These are phyloP conservation scores for Naematelia aurantialba DNA, from an alignment of 768 basidiomycete species.

Conservation along the genomic window DNA sequence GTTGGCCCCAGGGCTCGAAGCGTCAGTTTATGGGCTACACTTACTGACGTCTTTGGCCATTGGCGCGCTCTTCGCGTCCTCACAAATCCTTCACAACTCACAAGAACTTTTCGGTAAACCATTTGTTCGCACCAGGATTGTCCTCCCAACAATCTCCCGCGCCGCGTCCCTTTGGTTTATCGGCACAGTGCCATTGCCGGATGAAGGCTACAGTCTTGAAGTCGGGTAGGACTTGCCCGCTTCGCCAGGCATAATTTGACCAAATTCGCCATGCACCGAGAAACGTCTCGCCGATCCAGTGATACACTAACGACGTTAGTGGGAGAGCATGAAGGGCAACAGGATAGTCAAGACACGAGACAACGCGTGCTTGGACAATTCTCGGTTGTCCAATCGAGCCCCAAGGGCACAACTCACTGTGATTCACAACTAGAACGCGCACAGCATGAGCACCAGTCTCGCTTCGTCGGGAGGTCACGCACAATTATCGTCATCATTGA, in stretches of 20 bases:
- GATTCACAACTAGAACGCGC: constrained; percentile 15
- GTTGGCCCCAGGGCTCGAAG: constrained; percentile 27
- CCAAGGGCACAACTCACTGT: constrained; percentile 16
- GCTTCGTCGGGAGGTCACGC: constrained; percentile 4
- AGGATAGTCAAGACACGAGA: too few relatives aligned
- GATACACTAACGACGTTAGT: constrained; percentile 24
- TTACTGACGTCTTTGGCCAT: background rate
- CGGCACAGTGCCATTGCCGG: constrained; percentile 10
- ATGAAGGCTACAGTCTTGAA: constrained; percentile 22
- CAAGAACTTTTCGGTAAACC: constrained; percentile 37
- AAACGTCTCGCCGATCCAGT: constrained; percentile 39
- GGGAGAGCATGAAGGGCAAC: too few relatives aligned
- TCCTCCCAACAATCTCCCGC: constrained; percentile 20
- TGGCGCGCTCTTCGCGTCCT: background rate
- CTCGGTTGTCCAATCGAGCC: background rate
- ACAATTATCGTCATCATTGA: constrained; percentile 36
- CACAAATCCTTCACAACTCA: constrained; percentile 11
- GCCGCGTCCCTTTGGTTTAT: constrained; percentile 8
- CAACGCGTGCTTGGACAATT: too few relatives aligned
- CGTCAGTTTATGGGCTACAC: background rate
- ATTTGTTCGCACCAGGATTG: constrained; percentile 28
- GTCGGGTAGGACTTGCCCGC: constrained; percentile 12
- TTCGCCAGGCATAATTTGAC: constrained; percentile 19
- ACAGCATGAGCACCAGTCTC: background rate
- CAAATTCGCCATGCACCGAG: constrained; percentile 33